Evolutionary conservation across 805 yeast genomes (phyloP).

Genomic region (Kluyveromyces aestuarii): DNA sequence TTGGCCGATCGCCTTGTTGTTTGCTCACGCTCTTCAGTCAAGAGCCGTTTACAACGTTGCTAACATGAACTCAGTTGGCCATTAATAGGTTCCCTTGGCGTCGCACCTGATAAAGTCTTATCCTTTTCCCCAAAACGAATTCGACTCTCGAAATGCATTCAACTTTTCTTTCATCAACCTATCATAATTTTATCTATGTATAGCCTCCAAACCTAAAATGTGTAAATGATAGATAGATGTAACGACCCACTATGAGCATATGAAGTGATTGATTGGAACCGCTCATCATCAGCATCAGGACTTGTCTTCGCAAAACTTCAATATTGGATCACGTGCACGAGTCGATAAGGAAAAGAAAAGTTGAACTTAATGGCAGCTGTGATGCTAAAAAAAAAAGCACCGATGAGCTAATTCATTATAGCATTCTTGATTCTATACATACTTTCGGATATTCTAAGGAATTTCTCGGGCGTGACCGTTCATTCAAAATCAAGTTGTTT

Average conservation of each 20-base stretch:
- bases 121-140: too few relatives aligned
- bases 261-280: not conserved
- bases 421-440: too few relatives aligned
- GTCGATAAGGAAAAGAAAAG: too few relatives aligned
- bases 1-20: constrained; percentile 73
- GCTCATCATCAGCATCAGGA: too few relatives aligned
- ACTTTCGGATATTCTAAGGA: too few relatives aligned
- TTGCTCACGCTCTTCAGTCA: constrained; percentile 70
- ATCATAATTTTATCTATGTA: not conserved
- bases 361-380: too few relatives aligned
- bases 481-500: not conserved
- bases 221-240: not conserved
- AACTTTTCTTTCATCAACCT: not conserved
- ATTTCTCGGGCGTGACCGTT: not conserved
- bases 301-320: too few relatives aligned
- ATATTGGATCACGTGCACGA: not conserved
- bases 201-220: not conserved
- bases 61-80: not conserved
- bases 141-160: not conserved
- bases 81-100: not conserved
- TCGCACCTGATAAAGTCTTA: not conserved
- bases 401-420: too few relatives aligned
- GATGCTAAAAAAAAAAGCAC: too few relatives aligned
- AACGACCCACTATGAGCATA: not conserved
- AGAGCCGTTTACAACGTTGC: constrained; percentile 38